Evolutionary conservation across 495 filamentous ascomycete species (phyloP).

Genomic region (Penicillium fimorum): DNA sequence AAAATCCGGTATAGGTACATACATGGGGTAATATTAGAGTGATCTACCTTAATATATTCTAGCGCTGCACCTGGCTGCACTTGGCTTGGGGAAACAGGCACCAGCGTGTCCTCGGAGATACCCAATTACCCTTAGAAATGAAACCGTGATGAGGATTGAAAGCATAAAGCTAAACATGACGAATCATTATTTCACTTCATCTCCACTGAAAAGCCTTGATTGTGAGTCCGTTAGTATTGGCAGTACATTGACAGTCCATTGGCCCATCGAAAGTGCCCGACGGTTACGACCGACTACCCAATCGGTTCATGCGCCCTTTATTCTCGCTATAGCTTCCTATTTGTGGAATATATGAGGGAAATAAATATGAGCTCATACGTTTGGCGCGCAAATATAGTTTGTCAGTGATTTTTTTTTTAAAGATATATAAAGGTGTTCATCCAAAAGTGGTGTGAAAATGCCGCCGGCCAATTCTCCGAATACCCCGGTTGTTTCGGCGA

Average conservation of each 20-base stretch:
- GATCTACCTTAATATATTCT: background rate
- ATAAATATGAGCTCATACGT: background rate
- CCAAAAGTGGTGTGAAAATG: background rate
- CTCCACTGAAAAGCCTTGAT: background rate
- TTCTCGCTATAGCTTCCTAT: background rate
- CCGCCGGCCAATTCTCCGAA: background rate
- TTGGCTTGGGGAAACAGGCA: conserved; percentile 20
- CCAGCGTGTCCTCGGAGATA: background rate
- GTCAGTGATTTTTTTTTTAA: background rate
- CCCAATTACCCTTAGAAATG: background rate
- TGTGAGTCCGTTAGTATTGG: background rate
- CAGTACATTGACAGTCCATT: background rate
- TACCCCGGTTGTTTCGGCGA: background rate
- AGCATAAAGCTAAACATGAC: conserved; percentile 10
- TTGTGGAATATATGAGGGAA: background rate
- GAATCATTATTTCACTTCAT: background rate
- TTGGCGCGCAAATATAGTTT: background rate
- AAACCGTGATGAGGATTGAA: background rate
- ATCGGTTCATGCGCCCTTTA: background rate
- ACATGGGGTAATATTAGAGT: too few relatives aligned
- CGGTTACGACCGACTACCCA: conserved; percentile 1
- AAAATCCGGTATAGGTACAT: too few relatives aligned
- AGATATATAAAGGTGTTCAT: background rate
- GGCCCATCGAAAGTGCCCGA: background rate
- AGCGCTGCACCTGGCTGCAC: too few relatives aligned